Conservation (phyloP, 2,329 filamentous ascomycete genomes). For the Alternaria sp. region DNA sequence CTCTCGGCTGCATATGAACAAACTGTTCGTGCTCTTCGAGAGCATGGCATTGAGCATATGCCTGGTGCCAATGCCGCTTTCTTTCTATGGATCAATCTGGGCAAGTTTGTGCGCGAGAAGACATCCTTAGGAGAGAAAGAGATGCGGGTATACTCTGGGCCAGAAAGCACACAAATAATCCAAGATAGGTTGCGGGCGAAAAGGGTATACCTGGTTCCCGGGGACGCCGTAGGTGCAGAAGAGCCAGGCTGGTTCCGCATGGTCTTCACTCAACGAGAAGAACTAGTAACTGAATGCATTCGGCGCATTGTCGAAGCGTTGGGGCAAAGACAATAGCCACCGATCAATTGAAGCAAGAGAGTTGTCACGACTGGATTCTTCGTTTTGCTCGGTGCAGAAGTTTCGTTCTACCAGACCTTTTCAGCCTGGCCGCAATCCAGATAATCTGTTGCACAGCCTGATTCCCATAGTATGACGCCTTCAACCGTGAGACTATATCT, state of each 20-base stretch:
- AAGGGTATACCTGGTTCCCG: neutral
- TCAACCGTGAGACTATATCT: neutral
- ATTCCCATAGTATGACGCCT: neutral
- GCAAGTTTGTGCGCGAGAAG: neutral
- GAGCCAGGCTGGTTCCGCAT: neutral
- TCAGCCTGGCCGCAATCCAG: neutral
- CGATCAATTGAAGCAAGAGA: neutral
- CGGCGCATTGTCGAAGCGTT: neutral
- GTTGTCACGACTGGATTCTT: neutral
- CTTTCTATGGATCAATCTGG: neutral
- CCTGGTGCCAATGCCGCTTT: neutral
- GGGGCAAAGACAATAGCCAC: neutral
- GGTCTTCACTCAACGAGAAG: neutral
- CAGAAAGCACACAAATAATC: neutral
- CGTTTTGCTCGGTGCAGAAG: neutral
- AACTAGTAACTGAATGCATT: neutral
- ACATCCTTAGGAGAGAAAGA: neutral
- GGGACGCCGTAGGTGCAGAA: neutral
- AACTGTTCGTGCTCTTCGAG: neutral
- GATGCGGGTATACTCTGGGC: neutral
- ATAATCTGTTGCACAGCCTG: neutral
- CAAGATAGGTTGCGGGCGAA: neutral
- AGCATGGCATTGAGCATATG: neutral
- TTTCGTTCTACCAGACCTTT: neutral
- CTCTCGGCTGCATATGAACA: neutral